These are phyloP conservation scores for Trametes pubescens DNA, from an alignment of 1,284 basidiomycete species.

Conservation along the genomic window DNA sequence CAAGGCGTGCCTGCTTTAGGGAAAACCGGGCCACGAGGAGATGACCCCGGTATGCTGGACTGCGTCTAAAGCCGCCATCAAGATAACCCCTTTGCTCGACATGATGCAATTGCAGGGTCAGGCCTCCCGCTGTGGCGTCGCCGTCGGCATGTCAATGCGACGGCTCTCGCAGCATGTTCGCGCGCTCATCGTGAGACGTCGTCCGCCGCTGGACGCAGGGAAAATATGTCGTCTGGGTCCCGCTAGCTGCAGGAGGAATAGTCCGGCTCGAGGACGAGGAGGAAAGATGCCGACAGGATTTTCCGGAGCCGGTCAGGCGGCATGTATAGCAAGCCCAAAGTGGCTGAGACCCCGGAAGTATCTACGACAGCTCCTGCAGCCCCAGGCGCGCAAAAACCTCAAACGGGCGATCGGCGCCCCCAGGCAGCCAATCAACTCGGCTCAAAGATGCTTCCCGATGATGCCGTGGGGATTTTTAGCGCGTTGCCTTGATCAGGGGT, in stretches of 20 bases:
- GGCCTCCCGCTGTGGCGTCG: neutral
- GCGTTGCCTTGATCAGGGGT: slow-evolving; percentile 20
- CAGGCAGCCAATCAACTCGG: slow-evolving; percentile 14
- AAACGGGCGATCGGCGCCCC: slow-evolving; percentile 6
- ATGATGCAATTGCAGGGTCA: slow-evolving; percentile 18
- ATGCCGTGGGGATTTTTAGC: neutral
- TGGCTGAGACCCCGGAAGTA: slow-evolving; percentile 20
- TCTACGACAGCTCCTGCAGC: slow-evolving; percentile 3
- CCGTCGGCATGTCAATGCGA: slow-evolving; percentile 13
- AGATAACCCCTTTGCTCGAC: slow-evolving; percentile 19
- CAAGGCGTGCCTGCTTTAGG: slow-evolving; percentile 21
- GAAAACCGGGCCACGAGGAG: slow-evolving; percentile 17
- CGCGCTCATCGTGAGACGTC: neutral
- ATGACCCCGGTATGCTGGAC: slow-evolving; percentile 9
- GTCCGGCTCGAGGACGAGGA: slow-evolving; percentile 7
- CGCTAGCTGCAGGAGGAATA: slow-evolving; percentile 3
- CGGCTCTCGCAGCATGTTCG: neutral
- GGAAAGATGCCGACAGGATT: slow-evolving; percentile 23
- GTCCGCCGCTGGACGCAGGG: neutral
- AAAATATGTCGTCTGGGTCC: neutral
- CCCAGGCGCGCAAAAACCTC: slow-evolving; percentile 7
- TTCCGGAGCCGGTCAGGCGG: slow-evolving; percentile 22
- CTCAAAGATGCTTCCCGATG: neutral
- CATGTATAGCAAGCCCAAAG: neutral
- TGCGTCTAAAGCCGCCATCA: slow-evolving; percentile 28